phyloP scores from a whole-genome alignment of 2,329 filamentous ascomycete species.

The Thielaviopsis punctulata region DNA sequence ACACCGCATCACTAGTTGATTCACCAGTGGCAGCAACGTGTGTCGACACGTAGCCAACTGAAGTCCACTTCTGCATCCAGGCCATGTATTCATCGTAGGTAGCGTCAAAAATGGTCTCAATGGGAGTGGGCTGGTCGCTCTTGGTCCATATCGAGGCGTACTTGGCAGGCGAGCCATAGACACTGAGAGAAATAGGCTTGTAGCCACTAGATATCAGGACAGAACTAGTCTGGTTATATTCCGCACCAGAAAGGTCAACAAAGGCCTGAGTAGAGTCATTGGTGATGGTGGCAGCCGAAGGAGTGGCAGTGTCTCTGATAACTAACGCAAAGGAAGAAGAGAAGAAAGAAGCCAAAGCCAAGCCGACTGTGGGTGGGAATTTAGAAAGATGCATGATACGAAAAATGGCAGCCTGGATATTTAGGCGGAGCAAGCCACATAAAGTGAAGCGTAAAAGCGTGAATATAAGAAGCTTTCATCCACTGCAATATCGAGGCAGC shows the following conservation, averaged over 20 bases:
- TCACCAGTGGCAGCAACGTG: constrained; percentile 12
- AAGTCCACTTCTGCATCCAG: constrained; percentile 11
- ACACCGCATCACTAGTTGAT: constrained; percentile 6
- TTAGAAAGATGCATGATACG: background rate
- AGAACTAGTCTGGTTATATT: background rate
- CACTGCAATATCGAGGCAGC: too few species aligned
- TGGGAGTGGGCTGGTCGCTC: background rate
- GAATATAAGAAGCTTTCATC: too few species aligned
- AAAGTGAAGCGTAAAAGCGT: too few species aligned
- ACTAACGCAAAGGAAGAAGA: background rate
- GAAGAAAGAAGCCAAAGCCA: background rate
- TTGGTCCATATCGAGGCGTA: constrained; percentile 13
- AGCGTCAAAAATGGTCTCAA: constrained; percentile 10
- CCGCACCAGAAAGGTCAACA: background rate
- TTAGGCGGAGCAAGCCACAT: too few species aligned
- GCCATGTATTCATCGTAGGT: constrained; percentile 7
- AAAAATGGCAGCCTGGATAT: background rate
- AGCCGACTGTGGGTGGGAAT: background rate
- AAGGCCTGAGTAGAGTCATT: background rate
- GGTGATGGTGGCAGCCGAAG: background rate
- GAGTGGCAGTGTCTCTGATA: background rate
- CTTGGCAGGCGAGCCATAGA: constrained; percentile 7
- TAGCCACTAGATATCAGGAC: constrained; percentile 9
- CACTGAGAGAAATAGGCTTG: constrained; percentile 13
- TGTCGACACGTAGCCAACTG: constrained; percentile 11